Evolutionary conservation across 306 rosid species (phyloP).

Genomic region (Casuarina equisetifolia): DNA sequence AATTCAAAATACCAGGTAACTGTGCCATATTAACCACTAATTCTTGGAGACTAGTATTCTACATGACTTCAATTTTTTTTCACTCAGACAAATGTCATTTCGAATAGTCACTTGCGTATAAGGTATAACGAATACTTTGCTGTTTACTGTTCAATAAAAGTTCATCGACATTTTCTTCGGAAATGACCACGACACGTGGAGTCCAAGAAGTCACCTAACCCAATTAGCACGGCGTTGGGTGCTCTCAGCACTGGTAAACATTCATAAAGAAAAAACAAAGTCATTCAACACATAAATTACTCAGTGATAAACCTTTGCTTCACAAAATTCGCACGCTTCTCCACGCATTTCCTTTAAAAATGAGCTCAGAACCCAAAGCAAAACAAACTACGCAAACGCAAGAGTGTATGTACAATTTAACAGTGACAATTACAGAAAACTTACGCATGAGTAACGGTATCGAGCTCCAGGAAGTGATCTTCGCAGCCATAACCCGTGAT

Average conservation of each 20-base stretch:
- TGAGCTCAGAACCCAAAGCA: neutral
- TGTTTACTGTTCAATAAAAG: too few relatives aligned
- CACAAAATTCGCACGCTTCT: neutral
- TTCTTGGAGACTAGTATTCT: too few relatives aligned
- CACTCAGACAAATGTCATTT: too few relatives aligned
- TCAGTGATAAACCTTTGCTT: neutral
- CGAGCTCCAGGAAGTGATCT: conserved; percentile 96
- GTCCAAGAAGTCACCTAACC: too few relatives aligned
- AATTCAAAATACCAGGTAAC: neutral
- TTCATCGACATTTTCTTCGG: too few relatives aligned
- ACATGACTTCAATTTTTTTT: too few relatives aligned
- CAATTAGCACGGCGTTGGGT: too few relatives aligned
- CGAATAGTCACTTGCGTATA: neutral
- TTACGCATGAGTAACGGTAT: conserved; percentile 55
- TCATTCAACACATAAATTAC: neutral
- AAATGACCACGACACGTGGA: too few relatives aligned
- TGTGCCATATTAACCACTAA: too few relatives aligned
- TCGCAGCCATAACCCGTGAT: conserved; percentile 95
- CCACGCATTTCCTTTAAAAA: neutral
- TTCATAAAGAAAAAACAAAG: neutral
- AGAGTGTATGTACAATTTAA: neutral
- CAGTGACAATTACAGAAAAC: neutral
- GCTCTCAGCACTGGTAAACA: too few relatives aligned
- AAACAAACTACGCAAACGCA: neutral
- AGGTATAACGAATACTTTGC: neutral